Conservation (phyloP, 139 green algal species). For the Monoraphidium neglectum region DNA sequence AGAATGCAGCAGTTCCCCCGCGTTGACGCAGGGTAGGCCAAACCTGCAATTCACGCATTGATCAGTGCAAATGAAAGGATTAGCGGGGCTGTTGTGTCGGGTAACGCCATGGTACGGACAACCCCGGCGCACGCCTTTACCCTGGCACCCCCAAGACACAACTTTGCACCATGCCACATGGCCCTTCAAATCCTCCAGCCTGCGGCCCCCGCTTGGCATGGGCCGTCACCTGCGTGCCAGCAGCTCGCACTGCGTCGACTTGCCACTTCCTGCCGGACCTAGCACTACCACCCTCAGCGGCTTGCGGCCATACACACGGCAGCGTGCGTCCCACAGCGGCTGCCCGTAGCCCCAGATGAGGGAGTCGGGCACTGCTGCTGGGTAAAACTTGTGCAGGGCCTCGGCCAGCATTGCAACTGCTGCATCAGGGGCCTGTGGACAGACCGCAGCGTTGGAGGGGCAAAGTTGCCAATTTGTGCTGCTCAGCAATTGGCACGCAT, state of each 20-base stretch:
- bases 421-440: neutral
- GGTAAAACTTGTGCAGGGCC: slow-evolving; percentile 52
- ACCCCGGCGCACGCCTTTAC: too few relatives aligned
- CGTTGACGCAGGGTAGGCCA: slow-evolving; percentile 57
- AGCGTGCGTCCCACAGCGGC: slow-evolving; percentile 62
- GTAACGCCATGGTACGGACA: too few relatives aligned
- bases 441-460: too few relatives aligned
- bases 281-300: slow-evolving; percentile 67
- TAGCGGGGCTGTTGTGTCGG: too few relatives aligned
- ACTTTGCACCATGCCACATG: too few relatives aligned
- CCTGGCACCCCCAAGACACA: too few relatives aligned
- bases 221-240: slow-evolving; percentile 37
- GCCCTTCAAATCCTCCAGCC: too few relatives aligned
- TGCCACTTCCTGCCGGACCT: slow-evolving; percentile 65
- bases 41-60: slow-evolving; percentile 15
- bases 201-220: too few relatives aligned
- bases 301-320: slow-evolving; percentile 54
- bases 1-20: slow-evolving; percentile 62
- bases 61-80: too few relatives aligned
- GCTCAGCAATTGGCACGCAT: too few relatives aligned
- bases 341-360: slow-evolving; percentile 80
- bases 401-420: slow-evolving; percentile 35
- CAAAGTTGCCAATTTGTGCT: too few relatives aligned
- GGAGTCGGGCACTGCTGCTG: slow-evolving; percentile 43
- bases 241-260: slow-evolving; percentile 57